A percentile compares a stretch with the other conserved stretches of the same genome.
Conservation (phyloP, 768 basidiomycete species). For the Russula griseocarnosa region DNA sequence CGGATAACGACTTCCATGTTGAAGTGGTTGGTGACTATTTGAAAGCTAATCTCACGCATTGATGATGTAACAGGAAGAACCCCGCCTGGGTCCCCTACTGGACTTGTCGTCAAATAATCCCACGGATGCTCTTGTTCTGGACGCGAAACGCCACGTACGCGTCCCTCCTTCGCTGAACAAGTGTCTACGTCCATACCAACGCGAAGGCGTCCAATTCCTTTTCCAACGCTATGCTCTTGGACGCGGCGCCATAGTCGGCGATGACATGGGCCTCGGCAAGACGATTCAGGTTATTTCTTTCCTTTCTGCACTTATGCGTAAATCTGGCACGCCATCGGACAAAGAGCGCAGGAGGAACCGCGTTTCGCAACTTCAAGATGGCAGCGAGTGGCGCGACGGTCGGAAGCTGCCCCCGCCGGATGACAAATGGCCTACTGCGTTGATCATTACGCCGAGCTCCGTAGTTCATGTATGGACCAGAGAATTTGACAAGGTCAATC, state of each 20-base stretch:
- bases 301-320: conserved; percentile 88
- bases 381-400: conserved; percentile 47
- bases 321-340: conserved; percentile 63
- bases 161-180: conserved; percentile 75
- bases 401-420: conserved; percentile 62
- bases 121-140: conserved; percentile 50
- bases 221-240: conserved; percentile 64
- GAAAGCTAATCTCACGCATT: neutral
- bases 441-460: conserved; percentile 83
- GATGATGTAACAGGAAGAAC: conserved; percentile 2
- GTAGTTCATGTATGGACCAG: conserved; percentile 87
- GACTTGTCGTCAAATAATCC: conserved; percentile 39
- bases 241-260: conserved; percentile 81
- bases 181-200: conserved; percentile 86
- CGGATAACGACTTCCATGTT: conserved; percentile 31
- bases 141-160: conserved; percentile 42
- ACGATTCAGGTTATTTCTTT: conserved; percentile 92
- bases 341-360: conserved; percentile 59
- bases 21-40: conserved; percentile 16
- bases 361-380: conserved; percentile 64
- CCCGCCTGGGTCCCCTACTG: conserved; percentile 37
- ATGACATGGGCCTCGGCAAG: conserved; percentile 97
- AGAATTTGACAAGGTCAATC: conserved; percentile 73
- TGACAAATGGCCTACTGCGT: conserved; percentile 75
- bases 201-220: conserved; percentile 81